Base-by-base conservation (phyloP, 129 eudicot species). In the Centella asiatica region DNA sequence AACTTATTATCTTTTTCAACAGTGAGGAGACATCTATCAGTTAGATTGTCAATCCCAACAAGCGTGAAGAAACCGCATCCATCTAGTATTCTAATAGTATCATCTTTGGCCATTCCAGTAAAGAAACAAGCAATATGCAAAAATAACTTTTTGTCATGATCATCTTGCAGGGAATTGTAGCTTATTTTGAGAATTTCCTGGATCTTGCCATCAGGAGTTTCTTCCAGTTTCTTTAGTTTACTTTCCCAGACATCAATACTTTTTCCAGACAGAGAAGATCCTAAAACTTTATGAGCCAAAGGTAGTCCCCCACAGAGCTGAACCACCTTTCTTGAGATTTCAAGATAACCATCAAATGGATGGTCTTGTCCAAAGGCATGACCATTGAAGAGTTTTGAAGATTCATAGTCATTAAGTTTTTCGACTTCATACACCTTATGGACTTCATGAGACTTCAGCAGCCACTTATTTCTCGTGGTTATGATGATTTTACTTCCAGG, bases 291-390 rank as follows among this genome's bases (percentile, higher is more conserved):
- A 51, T 65, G 72, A 49, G 80, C 76, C 4, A 70, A 4, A 1
- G 72, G 76, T 59, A 58, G 57, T 27, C 80, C 76, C 51, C n/a
- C 72, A 60, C 73, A 70, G 25, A 42, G 57, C 25, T 8, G 18
- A 28, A 54, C 39, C 6, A 25, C 69, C 29, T 32, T 26, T 29
- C 18, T 8, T 27, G 69, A 28, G 6, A 57, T 55, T 25, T 45
- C 45, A 5, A 33, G 0, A 26, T n/a, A 65, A 26, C 33, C 72
- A 24, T 31, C 60, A 29, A 22, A 39, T 0, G 64, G 76, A 47
- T 34, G 25, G 12, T 74, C 37, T 10, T 26, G 20, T 55, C 70
- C 60, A 46, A 72, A 72, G 57, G 76, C 76, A 54, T 72, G 50
- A 26, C 36, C 45, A 44, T 66, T 55, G 37, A 72, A 55, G 12